Evolutionary conservation across 148 eudicot species (phyloP).

Genomic region (Hydrangea macrophylla): DNA sequence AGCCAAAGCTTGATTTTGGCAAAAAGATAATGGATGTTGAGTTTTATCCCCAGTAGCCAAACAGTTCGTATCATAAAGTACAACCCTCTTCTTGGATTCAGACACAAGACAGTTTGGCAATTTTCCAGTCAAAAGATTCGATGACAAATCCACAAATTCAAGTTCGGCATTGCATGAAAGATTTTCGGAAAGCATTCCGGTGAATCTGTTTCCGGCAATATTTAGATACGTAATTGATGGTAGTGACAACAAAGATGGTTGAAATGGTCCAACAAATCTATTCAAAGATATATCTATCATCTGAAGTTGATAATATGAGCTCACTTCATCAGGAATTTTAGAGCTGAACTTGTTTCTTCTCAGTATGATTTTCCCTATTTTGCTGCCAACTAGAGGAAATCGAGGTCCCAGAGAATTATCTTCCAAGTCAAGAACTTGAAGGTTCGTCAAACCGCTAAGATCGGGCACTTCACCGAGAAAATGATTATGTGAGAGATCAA

Average conservation of each 20-base stretch:
- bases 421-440: slow-evolving; percentile 69
- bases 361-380: slow-evolving; percentile 49
- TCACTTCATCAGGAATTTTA: slow-evolving; percentile 48
- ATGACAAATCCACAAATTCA: slow-evolving; percentile 60
- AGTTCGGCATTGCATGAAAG: slow-evolving; percentile 52
- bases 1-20: slow-evolving; percentile 86
- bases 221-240: slow-evolving; percentile 61
- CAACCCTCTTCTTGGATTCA: slow-evolving; percentile 24
- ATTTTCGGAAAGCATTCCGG: slow-evolving; percentile 51
- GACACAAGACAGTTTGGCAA: slow-evolving; percentile 58
- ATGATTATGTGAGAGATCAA: slow-evolving; percentile 59
- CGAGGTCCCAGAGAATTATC: slow-evolving; percentile 65
- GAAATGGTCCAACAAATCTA: slow-evolving; percentile 77
- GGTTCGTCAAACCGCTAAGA: slow-evolving; percentile 53
- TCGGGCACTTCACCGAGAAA: slow-evolving; percentile 73
- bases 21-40: slow-evolving; percentile 59
- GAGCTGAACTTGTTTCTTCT: slow-evolving; percentile 64
- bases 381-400: slow-evolving; percentile 57
- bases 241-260: slow-evolving; percentile 46
- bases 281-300: slow-evolving; percentile 64
- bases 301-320: slow-evolving; percentile 59
- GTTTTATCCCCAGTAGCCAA: slow-evolving; percentile 32
- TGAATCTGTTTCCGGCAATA: slow-evolving; percentile 56
- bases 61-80: slow-evolving; percentile 57
- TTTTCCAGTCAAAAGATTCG: slow-evolving; percentile 60